Percentiles rank a stretch among this genome's conserved stretches.
Conservation (phyloP, 768 basidiomycete genomes). For the Crucibulum laeve region DNA sequence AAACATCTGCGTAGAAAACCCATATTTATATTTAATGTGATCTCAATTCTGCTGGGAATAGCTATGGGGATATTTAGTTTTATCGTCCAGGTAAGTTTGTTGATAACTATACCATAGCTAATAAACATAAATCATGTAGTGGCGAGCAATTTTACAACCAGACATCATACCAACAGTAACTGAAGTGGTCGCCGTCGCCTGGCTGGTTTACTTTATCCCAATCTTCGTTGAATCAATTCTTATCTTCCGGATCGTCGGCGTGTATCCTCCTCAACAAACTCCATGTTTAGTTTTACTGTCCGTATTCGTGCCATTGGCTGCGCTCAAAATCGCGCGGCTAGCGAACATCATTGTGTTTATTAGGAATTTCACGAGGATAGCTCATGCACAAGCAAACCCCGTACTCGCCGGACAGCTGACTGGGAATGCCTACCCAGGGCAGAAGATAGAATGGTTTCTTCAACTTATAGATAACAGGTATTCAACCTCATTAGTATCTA, state of each 20-base stretch:
- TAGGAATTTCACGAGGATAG: not conserved
- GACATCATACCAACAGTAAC: not conserved
- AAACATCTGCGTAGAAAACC: slow-evolving; percentile 11
- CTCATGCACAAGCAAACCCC: slow-evolving; percentile 5
- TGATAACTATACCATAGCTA: not conserved
- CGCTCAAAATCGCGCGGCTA: not conserved
- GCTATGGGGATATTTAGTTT: not conserved
- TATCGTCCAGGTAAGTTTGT: not conserved
- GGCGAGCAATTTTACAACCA: not conserved
- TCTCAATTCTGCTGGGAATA: slow-evolving; percentile 11
- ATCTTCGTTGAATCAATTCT: not conserved
- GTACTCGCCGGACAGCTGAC: slow-evolving; percentile 4
- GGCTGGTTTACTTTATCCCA: not conserved
- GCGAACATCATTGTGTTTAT: not conserved
- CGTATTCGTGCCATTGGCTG: not conserved
- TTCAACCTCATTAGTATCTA: not conserved
- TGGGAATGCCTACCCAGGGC: slow-evolving; percentile 2
- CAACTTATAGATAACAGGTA: slow-evolving; percentile 6
- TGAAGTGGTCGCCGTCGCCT: not conserved
- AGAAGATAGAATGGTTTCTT: slow-evolving; percentile 3
- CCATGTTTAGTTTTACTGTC: not conserved
- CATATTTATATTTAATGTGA: slow-evolving; percentile 19
- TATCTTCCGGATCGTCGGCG: not conserved
- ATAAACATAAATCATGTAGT: not conserved
- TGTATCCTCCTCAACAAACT: not conserved